Base-by-base conservation (phyloP, 768 basidiomycete species). In the Lepiota subincarnata region DNA sequence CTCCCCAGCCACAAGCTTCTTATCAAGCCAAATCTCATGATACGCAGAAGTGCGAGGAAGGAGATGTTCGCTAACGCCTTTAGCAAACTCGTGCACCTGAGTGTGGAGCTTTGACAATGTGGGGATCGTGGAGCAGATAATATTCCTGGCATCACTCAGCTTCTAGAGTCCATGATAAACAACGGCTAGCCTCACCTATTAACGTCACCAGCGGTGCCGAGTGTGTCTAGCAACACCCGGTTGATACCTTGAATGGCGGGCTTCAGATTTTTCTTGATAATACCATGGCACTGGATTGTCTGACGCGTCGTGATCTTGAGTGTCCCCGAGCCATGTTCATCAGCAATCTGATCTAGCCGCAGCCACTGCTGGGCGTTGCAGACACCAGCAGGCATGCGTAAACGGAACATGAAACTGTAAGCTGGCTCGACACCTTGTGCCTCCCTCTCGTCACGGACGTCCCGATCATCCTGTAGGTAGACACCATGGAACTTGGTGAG, bases 231-330 rank as follows among this genome's bases (percentile, higher is more conserved):
- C 60, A 98, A 65, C 18, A 79, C 85, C 47, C 84, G 79, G 72
- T 99, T 99, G 68, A 98, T 98, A 50, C 84, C 92, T 73, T 97
- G 95, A 58, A 99, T 98, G 14, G 94, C 90, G 26, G 89, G 86
- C 73, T 98, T 98, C 68, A 99, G 71, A 67, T 99, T 93, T 57
- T 81, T 81, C 77, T 99, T 99, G 76, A 99, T 92, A 61, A 99
- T 91, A 52, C 97, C 97, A 69, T 99, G 97, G 80, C 97, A 98
- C 71, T 99, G 97, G 87, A 98, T 98, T 8, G 97, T 99, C 68
- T 93, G 85, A 57, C 97, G 80, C 31, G 97, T 99, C 44, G 97
- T 99, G 59, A 99, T 86, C 77, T 99, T 99, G 75, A 98, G 88
- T 4, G 95, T 92, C 42, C 89, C 84, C 56, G 83, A 89, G 4